Conservation (phyloP, 495 filamentous ascomycete genomes). For the Penicillium crystallinum region DNA sequence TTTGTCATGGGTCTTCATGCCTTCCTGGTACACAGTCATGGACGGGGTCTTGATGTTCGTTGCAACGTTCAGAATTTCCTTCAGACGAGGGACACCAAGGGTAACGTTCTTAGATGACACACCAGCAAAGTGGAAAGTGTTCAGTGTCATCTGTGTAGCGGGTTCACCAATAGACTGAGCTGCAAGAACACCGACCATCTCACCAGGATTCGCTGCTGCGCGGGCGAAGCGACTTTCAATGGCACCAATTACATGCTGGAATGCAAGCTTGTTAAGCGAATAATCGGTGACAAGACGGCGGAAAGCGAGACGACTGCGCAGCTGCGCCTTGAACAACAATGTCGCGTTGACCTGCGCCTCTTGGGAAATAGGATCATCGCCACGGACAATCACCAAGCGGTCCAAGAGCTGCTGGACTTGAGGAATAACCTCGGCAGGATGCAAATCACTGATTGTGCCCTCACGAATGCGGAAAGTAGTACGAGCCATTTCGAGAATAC, state of each 20-base stretch:
- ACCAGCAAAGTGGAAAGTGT: slow-evolving; percentile 99
- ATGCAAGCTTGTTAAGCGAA: slow-evolving; percentile 82
- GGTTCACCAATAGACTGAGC: slow-evolving; percentile 98
- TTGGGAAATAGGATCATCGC: slow-evolving; percentile 68
- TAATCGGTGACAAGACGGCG: slow-evolving; percentile 81
- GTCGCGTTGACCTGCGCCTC: slow-evolving; percentile 90
- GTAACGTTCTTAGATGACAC: slow-evolving; percentile 99
- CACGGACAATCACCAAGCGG: slow-evolving; percentile 75
- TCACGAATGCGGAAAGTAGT: slow-evolving; percentile 88
- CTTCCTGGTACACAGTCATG: slow-evolving; percentile 86
- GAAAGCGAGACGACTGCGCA: slow-evolving; percentile 87
- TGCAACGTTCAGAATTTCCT: slow-evolving; percentile 98
- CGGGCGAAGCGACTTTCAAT: slow-evolving; percentile 79
- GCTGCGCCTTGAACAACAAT: slow-evolving; percentile 80
- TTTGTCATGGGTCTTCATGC: slow-evolving; percentile 52
- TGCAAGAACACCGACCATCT: slow-evolving; percentile 98
- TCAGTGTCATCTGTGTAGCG: slow-evolving; percentile 98
- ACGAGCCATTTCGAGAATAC: slow-evolving; percentile 85
- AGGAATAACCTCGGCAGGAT: slow-evolving; percentile 83
- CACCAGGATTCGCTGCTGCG: slow-evolving; percentile 78
- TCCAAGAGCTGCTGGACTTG: slow-evolving; percentile 71
- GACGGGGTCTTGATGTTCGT: slow-evolving; percentile 98
- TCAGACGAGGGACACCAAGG: slow-evolving; percentile 95
- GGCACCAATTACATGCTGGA: slow-evolving; percentile 88
- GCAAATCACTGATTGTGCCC: slow-evolving; percentile 76